Evolutionary conservation across 768 basidiomycete genomes (phyloP).

Genomic region (Xanthoconium purpureum): DNA sequence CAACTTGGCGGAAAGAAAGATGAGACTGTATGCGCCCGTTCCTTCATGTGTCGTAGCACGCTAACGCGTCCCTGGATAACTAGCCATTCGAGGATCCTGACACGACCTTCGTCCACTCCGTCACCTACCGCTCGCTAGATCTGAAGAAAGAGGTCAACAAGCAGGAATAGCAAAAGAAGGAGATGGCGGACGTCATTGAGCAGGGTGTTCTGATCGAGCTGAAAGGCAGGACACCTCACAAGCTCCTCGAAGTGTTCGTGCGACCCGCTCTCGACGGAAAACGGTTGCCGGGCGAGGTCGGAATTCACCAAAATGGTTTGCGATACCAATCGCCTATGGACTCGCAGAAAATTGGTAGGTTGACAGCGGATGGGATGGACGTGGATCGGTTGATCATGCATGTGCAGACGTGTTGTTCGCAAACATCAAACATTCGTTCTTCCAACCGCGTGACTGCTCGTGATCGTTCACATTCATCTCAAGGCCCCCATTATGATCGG

Average conservation of each 20-base stretch:
- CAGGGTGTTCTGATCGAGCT: constrained; percentile 88
- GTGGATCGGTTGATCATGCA: constrained; percentile 3
- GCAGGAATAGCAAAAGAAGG: no score
- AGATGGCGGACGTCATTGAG: constrained; percentile 81
- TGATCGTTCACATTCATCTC: constrained; percentile 90
- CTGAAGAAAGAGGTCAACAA: no score
- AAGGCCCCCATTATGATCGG: constrained; percentile 98
- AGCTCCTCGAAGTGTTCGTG: constrained; percentile 93
- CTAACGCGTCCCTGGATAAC: no score
- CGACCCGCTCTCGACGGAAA: constrained; percentile 94
- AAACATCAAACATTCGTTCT: constrained; percentile 98
- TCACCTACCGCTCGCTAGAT: no score
- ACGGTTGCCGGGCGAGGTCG: constrained; percentile 93
- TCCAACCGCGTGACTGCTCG: constrained; percentile 98
- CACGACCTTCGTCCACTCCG: no score
- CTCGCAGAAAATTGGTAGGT: constrained; percentile 85
- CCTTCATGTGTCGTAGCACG: no score
- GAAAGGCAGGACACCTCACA: constrained; percentile 81
- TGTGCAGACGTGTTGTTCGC: constrained; percentile 83
- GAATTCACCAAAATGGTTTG: constrained; percentile 96
- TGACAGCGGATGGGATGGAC: not conserved
- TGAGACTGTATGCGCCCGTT: no score
- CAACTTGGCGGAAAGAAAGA: no score
- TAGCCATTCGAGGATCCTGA: no score
- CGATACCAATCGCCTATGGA: constrained; percentile 86